Evolutionary conservation across 2,329 filamentous ascomycete genomes (phyloP), one percentile per base, ranked within the genome.

Genomic region (Sporothrix luriei): DNA sequence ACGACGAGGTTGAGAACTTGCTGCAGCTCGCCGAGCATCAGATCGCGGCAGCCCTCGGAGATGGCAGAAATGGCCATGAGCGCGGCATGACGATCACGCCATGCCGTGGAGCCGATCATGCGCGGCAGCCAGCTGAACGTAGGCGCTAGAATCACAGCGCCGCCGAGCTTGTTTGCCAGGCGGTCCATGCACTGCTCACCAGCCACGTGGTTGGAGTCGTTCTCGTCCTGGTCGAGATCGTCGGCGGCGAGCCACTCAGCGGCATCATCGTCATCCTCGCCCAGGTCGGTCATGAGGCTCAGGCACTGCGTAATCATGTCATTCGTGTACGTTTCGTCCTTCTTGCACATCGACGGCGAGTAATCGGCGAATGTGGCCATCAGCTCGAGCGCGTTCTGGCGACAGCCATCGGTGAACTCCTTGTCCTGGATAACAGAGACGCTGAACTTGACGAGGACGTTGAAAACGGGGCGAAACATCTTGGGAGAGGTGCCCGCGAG

Each of bases 41-140:
- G 84, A 33, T 98, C 94, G 71, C 93, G 90, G 78, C 95, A 99
- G 49, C 95, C 95, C 80, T 99, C 95, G 0, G 95, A 98, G 73
- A 99, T 99, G 74, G 95, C 95, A 2, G 94, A 98, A 72, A 99
- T 97, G 29, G 95, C 95, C 95, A 99, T 99, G 67, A 99, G 87
- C 61, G 95, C 95, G 43, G 95, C 95, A 79, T 99, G 95, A 72
- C 94, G 89, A 79, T 99, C 95, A 76, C 92, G 89, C 95, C 95
- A 99, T 40, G 93, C 88, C 75, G 92, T 90, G 1, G 95, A 98
- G 68, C 90, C 92, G 89, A 98, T 96, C 95, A 99, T 99, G 73
- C 93, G 88, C 11, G 95, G 95, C 51, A 99, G 88, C 95, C 95
- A 99, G 78, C 91, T 91, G 81, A 98, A 99, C 0, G 94, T 98